Evolutionary conservation across 1,139 yeast genomes (phyloP).

Genomic region (Taphrina betulina): DNA sequence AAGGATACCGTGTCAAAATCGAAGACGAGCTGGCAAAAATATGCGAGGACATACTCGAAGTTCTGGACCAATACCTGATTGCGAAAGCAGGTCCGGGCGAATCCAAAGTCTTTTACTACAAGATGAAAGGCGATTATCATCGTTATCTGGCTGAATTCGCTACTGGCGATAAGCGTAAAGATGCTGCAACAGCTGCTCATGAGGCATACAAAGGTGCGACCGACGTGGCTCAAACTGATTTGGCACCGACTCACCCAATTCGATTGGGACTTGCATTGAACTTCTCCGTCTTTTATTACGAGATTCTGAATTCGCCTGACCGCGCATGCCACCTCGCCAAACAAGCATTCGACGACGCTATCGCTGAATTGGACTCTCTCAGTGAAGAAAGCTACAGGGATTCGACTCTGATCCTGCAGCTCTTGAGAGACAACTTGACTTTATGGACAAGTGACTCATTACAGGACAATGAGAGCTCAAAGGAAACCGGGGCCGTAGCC

Average conservation of each 20-base stretch:
- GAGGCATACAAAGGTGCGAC: constrained; percentile 96
- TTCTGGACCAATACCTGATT: constrained; percentile 83
- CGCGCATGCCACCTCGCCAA: constrained; percentile 99
- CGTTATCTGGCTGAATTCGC: constrained; percentile 99
- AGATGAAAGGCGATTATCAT: constrained; percentile 99
- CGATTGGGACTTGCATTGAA: constrained; percentile 97
- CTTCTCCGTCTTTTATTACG: constrained; percentile 97
- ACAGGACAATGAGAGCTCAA: constrained; percentile 17
- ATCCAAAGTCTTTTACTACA: constrained; percentile 96
- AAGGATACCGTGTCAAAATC: constrained; percentile 93
- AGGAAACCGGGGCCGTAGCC: background rate
- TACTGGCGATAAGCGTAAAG: constrained; percentile 86
- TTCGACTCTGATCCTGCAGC: constrained; percentile 97
- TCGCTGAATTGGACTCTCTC: constrained; percentile 95
- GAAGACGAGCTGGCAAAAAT: constrained; percentile 91
- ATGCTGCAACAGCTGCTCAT: constrained; percentile 89
- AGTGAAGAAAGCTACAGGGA: constrained; percentile 98
- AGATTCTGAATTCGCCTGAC: constrained; percentile 96
- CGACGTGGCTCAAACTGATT: constrained; percentile 95
- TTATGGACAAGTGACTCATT: constrained; percentile 86
- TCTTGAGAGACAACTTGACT: constrained; percentile 96
- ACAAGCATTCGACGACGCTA: constrained; percentile 99
- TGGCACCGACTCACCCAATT: constrained; percentile 98
- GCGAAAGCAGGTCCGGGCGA: constrained; percentile 97
- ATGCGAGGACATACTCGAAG: constrained; percentile 89